phyloP scores from a whole-genome alignment of 805 yeast species.

The Suhomyces emberorum region DNA sequence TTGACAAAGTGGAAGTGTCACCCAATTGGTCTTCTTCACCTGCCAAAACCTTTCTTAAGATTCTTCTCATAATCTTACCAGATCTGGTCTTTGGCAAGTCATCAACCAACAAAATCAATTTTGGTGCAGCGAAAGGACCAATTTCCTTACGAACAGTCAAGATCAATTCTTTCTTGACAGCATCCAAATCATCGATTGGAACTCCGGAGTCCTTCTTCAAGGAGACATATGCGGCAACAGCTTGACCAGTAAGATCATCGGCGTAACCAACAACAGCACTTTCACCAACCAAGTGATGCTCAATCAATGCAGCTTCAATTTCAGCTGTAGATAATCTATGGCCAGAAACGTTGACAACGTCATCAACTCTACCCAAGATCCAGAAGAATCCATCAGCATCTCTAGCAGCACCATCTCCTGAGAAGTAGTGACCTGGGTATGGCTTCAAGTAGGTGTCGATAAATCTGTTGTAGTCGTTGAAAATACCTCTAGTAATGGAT shows the following conservation, averaged over 20 bases:
- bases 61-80: slow-evolving; percentile 98
- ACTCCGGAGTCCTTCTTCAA: slow-evolving; percentile 51
- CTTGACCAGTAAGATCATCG: slow-evolving; percentile 97
- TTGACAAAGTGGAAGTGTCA: slow-evolving; percentile 83
- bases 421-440: slow-evolving; percentile 89
- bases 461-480: slow-evolving; percentile 81
- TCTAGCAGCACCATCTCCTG: slow-evolving; percentile 98
- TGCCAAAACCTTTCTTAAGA: slow-evolving; percentile 86
- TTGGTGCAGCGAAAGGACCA: slow-evolving; percentile 96
- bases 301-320: slow-evolving; percentile 87
- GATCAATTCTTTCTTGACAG: slow-evolving; percentile 68
- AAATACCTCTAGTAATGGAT: slow-evolving; percentile 96
- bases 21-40: slow-evolving; percentile 93
- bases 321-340: slow-evolving; percentile 98
- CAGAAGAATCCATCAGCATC: slow-evolving; percentile 95
- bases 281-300: slow-evolving; percentile 80
- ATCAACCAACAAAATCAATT: slow-evolving; percentile 73
- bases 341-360: slow-evolving; percentile 96
- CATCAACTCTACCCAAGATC: slow-evolving; percentile 98
- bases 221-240: slow-evolving; percentile 91
- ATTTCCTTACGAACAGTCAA: slow-evolving; percentile 88
- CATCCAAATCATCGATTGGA: slow-evolving; percentile 47
- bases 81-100: slow-evolving; percentile 98
- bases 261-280: slow-evolving; percentile 95
- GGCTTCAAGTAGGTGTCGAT: slow-evolving; percentile 91